phyloP scores from a whole-genome alignment of 2,329 filamentous ascomycete genomes.

The Fusarium equiseti region DNA sequence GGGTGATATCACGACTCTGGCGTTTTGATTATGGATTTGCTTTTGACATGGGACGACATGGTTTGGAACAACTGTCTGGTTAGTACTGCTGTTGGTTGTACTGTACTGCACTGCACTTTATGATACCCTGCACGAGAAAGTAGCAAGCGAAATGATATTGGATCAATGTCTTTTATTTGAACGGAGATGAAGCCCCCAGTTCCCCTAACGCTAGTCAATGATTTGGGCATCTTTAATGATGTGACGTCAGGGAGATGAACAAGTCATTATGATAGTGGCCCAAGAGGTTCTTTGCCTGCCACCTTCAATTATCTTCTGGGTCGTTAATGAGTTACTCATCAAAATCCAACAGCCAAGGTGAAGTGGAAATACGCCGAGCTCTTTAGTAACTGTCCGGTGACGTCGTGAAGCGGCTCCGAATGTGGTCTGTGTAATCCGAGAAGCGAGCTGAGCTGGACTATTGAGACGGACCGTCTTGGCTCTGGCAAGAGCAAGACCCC shows the following conservation, averaged over 20 bases:
- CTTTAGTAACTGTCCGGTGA: constrained; percentile 11
- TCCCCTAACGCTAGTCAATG: constrained; percentile 5
- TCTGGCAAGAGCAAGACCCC: neutral
- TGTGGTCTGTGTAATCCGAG: neutral
- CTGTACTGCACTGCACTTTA: constrained; percentile 26
- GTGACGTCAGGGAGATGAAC: constrained; percentile 29
- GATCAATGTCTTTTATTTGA: constrained; percentile 22
- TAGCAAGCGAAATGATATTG: constrained; percentile 38
- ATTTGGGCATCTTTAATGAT: neutral
- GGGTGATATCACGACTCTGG: constrained; percentile 24
- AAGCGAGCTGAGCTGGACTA: constrained; percentile 5
- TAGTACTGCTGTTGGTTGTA: neutral
- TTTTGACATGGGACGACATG: constrained; percentile 11
- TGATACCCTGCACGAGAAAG: constrained; percentile 45
- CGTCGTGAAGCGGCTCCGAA: constrained; percentile 23
- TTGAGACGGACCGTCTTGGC: constrained; percentile 14
- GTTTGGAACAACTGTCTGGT: constrained; percentile 22
- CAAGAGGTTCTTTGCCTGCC: constrained; percentile 6
- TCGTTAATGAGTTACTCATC: constrained; percentile 8
- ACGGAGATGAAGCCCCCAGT: constrained; percentile 15
- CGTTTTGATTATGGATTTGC: constrained; percentile 20
- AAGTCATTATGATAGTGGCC: constrained; percentile 14
- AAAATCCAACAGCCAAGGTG: constrained; percentile 3
- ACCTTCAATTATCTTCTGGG: constrained; percentile 7
- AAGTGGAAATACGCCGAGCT: constrained; percentile 14